Conservation (phyloP, 2,329 filamentous ascomycete species). For the Mycocentrospora acerina region DNA sequence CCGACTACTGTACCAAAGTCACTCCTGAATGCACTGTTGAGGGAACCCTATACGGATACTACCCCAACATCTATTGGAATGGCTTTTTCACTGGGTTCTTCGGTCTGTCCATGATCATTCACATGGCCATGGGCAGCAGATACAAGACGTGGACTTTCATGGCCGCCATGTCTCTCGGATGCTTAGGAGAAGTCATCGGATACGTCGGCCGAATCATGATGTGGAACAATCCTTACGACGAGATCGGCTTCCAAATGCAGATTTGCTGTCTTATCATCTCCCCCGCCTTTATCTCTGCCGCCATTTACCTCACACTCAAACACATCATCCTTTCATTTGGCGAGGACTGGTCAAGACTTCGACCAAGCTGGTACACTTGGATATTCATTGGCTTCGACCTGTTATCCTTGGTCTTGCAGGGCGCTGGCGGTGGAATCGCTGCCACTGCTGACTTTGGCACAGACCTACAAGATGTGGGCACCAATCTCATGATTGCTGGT, state of each 20-base stretch:
- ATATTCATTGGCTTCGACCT: slow-evolving; percentile 55
- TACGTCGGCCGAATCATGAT: slow-evolving; percentile 63
- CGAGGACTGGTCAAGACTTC: slow-evolving; percentile 45
- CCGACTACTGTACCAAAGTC: slow-evolving; percentile 13
- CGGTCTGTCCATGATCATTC: slow-evolving; percentile 42
- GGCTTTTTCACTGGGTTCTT: slow-evolving; percentile 54
- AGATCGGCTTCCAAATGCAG: slow-evolving; percentile 63
- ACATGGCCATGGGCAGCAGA: slow-evolving; percentile 40
- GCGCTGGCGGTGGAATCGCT: slow-evolving; percentile 47
- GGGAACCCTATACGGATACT: slow-evolving; percentile 55
- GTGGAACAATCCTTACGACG: slow-evolving; percentile 58
- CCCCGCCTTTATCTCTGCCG: slow-evolving; percentile 59
- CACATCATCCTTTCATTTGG: slow-evolving; percentile 45
- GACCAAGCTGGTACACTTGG: slow-evolving; percentile 49
- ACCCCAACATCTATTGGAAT: slow-evolving; percentile 53
- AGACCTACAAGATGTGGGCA: slow-evolving; percentile 40
- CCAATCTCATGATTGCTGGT: slow-evolving; percentile 50
- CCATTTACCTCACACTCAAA: slow-evolving; percentile 65
- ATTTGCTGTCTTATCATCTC: slow-evolving; percentile 63
- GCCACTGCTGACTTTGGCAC: slow-evolving; percentile 33
- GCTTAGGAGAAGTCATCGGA: slow-evolving; percentile 60
- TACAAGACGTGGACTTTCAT: slow-evolving; percentile 47
- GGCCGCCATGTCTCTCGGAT: slow-evolving; percentile 58
- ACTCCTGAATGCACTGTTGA: slow-evolving; percentile 45
- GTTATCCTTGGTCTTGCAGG: slow-evolving; percentile 48